A percentile compares a stretch with the other conserved stretches of the same genome.
These are phyloP conservation scores for Tuber borchii DNA, from an alignment of 495 filamentous ascomycete genomes.

Conservation along the genomic window DNA sequence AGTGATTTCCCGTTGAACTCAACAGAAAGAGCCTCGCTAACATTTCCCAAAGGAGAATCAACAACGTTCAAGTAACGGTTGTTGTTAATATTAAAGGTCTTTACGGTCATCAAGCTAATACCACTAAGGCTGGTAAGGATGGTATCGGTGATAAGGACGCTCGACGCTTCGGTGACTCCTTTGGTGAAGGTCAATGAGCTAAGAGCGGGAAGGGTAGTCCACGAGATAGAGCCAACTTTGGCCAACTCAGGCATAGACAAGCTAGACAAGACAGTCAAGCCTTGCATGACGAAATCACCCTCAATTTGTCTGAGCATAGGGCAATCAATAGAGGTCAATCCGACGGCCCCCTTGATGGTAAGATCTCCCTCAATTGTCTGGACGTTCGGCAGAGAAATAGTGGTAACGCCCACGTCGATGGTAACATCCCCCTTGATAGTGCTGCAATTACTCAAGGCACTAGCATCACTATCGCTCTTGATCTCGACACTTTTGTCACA, in stretches of 20 bases:
- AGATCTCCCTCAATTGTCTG: slow-evolving; percentile 66
- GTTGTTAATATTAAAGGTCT: slow-evolving; percentile 69
- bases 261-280: slow-evolving; percentile 58
- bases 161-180: slow-evolving; percentile 55
- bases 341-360: slow-evolving; percentile 52
- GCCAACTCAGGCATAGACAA: slow-evolving; percentile 59
- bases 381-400: slow-evolving; percentile 52
- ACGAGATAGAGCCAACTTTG: slow-evolving; percentile 59
- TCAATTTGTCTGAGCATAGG: slow-evolving; percentile 48
- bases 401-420: slow-evolving; percentile 52
- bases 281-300: slow-evolving; percentile 59
- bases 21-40: slow-evolving; percentile 59
- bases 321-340: slow-evolving; percentile 50
- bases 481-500: slow-evolving; percentile 51
- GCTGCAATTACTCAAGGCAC: slow-evolving; percentile 57
- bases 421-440: slow-evolving; percentile 65
- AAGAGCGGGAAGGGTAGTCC: slow-evolving; percentile 66
- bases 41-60: slow-evolving; percentile 63
- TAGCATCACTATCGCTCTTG: slow-evolving; percentile 64
- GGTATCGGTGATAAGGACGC: slow-evolving; percentile 75
- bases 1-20: slow-evolving; percentile 56
- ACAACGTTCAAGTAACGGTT: slow-evolving; percentile 64
- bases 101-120: slow-evolving; percentile 63
- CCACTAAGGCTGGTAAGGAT: slow-evolving; percentile 64
- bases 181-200: slow-evolving; percentile 59